Percentiles rank a stretch among this genome's conserved stretches.
phyloP scores from a whole-genome alignment of 768 basidiomycete genomes.

The Lactarius sanguifluus region DNA sequence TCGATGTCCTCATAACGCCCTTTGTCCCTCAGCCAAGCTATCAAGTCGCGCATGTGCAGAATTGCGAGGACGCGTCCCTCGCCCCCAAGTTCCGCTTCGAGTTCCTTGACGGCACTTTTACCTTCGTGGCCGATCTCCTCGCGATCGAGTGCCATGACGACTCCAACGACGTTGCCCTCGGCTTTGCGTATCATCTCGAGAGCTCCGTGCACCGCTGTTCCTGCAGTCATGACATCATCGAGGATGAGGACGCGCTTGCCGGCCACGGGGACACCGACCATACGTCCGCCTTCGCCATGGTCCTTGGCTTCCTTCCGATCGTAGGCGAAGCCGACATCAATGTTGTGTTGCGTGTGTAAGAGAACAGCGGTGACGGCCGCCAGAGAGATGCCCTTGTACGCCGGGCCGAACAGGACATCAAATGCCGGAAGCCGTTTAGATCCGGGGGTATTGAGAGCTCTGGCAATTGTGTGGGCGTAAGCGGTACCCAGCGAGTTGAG shows the following conservation, averaged over 20 bases:
- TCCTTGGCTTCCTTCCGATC: constrained; percentile 96
- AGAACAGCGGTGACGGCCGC: constrained; percentile 81
- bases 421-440: constrained; percentile 43
- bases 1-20: constrained; percentile 62
- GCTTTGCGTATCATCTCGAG: constrained; percentile 66
- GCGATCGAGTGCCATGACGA: constrained; percentile 83
- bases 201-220: constrained; percentile 83
- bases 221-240: constrained; percentile 96
- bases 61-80: constrained; percentile 73
- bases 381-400: constrained; percentile 96
- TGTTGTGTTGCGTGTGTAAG: constrained; percentile 62
- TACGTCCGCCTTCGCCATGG: constrained; percentile 91
- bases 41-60: constrained; percentile 81
- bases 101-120: constrained; percentile 76
- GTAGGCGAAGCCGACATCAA: constrained; percentile 80
- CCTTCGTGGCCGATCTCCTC: constrained; percentile 80
- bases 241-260: constrained; percentile 84
- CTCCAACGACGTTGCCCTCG: constrained; percentile 84
- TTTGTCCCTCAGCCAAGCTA: constrained; percentile 75
- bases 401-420: constrained; percentile 92
- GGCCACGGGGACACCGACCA: constrained; percentile 83
- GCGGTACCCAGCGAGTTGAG: constrained; percentile 75
- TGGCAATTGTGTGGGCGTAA: constrained; percentile 77
- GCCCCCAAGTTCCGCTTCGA: constrained; percentile 71
- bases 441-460: constrained; percentile 43